Conservation (phyloP, 306 rosid species). For the Biancaea sappan region DNA sequence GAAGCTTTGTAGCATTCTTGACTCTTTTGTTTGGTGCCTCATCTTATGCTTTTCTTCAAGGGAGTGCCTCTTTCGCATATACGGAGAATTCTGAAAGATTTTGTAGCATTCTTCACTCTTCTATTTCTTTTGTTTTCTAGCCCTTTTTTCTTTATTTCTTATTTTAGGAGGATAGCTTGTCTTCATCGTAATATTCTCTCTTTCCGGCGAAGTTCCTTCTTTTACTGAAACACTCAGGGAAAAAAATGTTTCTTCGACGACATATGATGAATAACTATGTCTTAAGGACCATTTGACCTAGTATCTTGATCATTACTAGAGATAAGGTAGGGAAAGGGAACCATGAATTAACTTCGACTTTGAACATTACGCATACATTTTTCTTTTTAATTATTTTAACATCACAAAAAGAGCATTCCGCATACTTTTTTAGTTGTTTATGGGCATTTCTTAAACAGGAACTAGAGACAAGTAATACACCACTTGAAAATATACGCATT, state of each 20-base stretch:
- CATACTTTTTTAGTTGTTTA: background rate
- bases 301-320: background rate
- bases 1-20: background rate
- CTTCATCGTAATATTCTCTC: background rate
- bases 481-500: slow-evolving; percentile 65
- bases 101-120: no score
- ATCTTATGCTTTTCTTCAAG: no score
- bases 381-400: background rate
- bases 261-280: background rate
- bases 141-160: background rate
- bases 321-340: background rate
- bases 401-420: background rate
- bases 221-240: no score
- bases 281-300: background rate
- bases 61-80: no score
- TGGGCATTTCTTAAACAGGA: slow-evolving; percentile 48
- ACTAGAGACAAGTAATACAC: slow-evolving; percentile 50
- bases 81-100: no score
- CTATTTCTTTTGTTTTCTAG: background rate
- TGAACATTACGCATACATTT: background rate
- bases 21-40: no score
- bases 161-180: background rate
- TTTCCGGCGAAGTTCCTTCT: background rate
- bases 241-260: background rate
- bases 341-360: background rate